Conservation (phyloP, 2,329 filamentous ascomycete species). For the Falciphora oryzae region DNA sequence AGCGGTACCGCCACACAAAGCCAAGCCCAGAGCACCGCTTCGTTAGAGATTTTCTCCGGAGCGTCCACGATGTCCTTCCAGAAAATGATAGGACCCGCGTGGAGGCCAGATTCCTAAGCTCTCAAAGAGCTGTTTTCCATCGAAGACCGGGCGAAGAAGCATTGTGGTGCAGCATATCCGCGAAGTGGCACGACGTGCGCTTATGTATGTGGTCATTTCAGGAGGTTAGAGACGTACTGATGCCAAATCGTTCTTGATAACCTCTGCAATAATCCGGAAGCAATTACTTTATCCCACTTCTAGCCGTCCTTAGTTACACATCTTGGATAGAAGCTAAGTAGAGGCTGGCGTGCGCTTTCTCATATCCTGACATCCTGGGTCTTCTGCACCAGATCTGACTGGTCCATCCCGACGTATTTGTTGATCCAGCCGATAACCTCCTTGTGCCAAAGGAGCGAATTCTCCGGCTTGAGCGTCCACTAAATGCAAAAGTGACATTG, state of each 20-base stretch:
- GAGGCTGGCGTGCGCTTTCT: not conserved
- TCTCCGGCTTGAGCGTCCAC: slow-evolving; percentile 89
- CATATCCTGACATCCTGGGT: slow-evolving; percentile 6
- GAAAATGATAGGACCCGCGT: not conserved
- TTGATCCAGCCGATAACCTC: slow-evolving; percentile 78
- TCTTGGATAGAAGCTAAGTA: not conserved
- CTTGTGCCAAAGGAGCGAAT: slow-evolving; percentile 82
- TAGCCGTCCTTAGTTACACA: not conserved
- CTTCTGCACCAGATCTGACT: slow-evolving; percentile 1
- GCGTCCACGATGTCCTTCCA: not conserved
- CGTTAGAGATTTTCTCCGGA: not conserved
- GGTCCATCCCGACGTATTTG: slow-evolving; percentile 46
- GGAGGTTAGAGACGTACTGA: not conserved
- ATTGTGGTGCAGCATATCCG: not conserved
- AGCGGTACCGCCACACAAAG: not conserved
- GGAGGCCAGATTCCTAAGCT: not conserved
- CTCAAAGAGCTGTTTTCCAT: not conserved
- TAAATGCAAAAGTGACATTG: slow-evolving; percentile 19
- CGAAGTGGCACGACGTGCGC: not conserved
- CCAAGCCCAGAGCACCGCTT: not conserved
- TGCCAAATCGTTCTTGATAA: not conserved
- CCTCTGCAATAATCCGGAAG: not conserved
- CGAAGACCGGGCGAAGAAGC: not conserved
- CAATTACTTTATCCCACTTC: not conserved
- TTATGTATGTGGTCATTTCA: not conserved